Base-by-base conservation (phyloP, 2,329 filamentous ascomycete species). In the Aspergillus glaucus region DNA sequence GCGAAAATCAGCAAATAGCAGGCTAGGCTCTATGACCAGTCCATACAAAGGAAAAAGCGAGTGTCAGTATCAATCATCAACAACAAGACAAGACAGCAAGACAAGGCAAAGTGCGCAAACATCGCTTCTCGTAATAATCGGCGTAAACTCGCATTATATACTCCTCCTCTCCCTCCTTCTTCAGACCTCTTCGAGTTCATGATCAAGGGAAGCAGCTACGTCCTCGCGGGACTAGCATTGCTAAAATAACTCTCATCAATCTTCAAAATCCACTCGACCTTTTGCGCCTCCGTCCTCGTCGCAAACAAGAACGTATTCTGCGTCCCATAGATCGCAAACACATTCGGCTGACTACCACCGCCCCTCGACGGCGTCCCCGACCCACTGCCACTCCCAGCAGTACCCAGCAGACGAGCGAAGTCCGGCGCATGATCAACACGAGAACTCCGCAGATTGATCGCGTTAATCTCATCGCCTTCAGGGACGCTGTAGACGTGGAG, bases 251-350 rank as follows among this genome's bases (percentile, higher is more conserved):
- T 88, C 75, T 95, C 87, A 69, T 98, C 93, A 59, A 98, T 89
- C 62, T 87, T 86, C 68, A 94, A 80, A 59, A 98, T 95, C 93
- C 93, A 98, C 67, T 97, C 93, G 59, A 91, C 85, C 76, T 96
- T 95, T 68, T 96, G 91, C 44, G 85, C 80, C 73, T 96, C 92
- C 60, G 84, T 92, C 50, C 90, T 79, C 21, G 90, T 88, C 12
- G 90, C 88, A 68, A 98, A 97, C 37, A 98, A 77, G 80, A 91
- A 98, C 28, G 91, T 95, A 69, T 96, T 96, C 67, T 93, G 87
- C 51, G 86, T 88, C 39, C 88, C 92, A 64, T 97, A 98, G 45
- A 98, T 82, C 10, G 93, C 93, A 77, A 95, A 98, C 37, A 97
- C 87, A 56, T 87, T 86, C 3, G 82, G 79, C 60, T 68, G 26